phyloP scores from a whole-genome alignment of 2,329 filamentous ascomycete genomes.

The Byssoonygena ceratinophila region DNA sequence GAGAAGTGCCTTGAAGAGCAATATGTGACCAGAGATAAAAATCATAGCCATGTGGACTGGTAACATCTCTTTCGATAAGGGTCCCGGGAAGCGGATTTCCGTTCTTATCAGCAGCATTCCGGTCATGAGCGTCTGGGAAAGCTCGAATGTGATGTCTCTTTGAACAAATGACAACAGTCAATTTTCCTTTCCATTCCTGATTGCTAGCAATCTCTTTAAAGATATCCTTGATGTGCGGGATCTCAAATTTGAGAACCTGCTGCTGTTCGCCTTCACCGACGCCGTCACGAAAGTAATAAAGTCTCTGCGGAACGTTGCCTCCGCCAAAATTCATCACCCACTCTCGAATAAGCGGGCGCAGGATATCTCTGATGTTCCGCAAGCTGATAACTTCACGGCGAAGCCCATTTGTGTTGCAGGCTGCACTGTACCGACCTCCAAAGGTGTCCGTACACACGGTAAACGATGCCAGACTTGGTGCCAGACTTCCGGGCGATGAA shows the following conservation, averaged over 20 bases:
- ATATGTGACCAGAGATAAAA: slow-evolving; percentile 64
- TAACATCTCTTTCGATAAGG: slow-evolving; percentile 79
- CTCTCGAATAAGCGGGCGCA: slow-evolving; percentile 51
- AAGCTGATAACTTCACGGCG: slow-evolving; percentile 67
- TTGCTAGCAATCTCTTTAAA: slow-evolving; percentile 37
- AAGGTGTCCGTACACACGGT: slow-evolving; percentile 66
- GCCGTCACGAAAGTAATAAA: slow-evolving; percentile 90
- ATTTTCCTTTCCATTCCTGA: slow-evolving; percentile 45
- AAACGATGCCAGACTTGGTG: slow-evolving; percentile 75
- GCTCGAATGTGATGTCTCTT: slow-evolving; percentile 94
- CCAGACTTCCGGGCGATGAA: slow-evolving; percentile 53
- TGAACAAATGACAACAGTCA: slow-evolving; percentile 78
- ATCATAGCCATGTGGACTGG: slow-evolving; percentile 80
- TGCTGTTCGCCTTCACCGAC: slow-evolving; percentile 78
- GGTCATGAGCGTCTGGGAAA: slow-evolving; percentile 57
- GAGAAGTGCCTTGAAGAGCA: slow-evolving; percentile 87
- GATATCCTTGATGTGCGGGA: slow-evolving; percentile 56
- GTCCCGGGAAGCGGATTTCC: slow-evolving; percentile 77
- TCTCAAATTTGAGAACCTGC: slow-evolving; percentile 68
- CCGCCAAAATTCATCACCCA: slow-evolving; percentile 52
- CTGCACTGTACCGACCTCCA: slow-evolving; percentile 65
- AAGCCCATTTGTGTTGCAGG: slow-evolving; percentile 71
- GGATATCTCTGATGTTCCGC: slow-evolving; percentile 54
- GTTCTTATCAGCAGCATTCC: slow-evolving; percentile 54
- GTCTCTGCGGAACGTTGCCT: slow-evolving; percentile 53